Evolutionary conservation across 768 basidiomycete genomes (phyloP), one percentile per base, ranked within the genome.

Genomic region (Austroboletus eburneus): DNA sequence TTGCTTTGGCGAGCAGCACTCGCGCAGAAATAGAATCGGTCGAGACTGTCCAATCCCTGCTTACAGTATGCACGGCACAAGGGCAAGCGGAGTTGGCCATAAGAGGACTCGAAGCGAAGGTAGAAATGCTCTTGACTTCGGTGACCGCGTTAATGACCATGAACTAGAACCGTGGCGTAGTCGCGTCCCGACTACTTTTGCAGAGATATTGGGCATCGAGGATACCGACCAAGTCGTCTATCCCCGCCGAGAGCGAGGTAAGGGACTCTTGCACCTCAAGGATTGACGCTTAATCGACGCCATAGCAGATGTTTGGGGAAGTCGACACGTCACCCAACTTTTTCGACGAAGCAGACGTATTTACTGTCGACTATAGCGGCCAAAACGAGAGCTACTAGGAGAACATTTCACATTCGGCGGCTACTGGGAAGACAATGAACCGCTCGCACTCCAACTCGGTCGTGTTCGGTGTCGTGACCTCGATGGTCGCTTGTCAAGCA

Each of bases 31-130:
- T 63, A 32, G 56, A 49, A 24, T 54, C 38, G 18, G 25, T 43
- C 9, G 45, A 47, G 42, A 32, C 53, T 13, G 42, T 30, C 38
- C 21, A 32, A 10, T 46, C 50, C 45, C 24, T 32, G 34, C 16
- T 12, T 32, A 41, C n/a, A 40, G 48, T 13, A 21, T 42, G 22
- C 17, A 29, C 25, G 30, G 7, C 14, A 32, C 46, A 21, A 48
- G 29, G 27, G 9, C 24, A 25, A 21, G 48, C 5, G 35, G 29
- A 4, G 78, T 72, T 54, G 75, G 74, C 67, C 69, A 83, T 49
- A 70, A 79, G 16, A 72, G 67, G 29, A 69, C 72, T 9, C 62
- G 66, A 51, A 66, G 70, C 32, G 73, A 80, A 61, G 67, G 69
- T 22, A 68, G 72, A 42, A 63, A 73, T 29, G 63, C 70, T 13